Evolutionary conservation across 192 early-diverging fungal species (phyloP).

Genomic region (Rhizophagus sp.): DNA sequence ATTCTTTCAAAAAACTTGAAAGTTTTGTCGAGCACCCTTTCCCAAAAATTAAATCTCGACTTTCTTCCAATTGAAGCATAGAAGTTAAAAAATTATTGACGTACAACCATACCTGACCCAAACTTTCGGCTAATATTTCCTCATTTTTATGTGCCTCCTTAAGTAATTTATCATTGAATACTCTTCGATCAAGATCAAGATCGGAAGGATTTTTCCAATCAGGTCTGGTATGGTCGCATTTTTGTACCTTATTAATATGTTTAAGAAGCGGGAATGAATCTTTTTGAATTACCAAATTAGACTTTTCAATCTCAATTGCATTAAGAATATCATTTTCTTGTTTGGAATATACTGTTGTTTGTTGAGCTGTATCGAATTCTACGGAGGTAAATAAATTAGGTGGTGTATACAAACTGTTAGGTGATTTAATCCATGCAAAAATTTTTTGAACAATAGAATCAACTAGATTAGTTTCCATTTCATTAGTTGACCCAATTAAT

Average conservation of each 20-base stretch:
- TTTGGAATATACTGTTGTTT: constrained; percentile 43
- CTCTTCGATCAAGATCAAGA: constrained; percentile 66
- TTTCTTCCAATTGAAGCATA: constrained; percentile 26
- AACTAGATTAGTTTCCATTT: constrained; percentile 33
- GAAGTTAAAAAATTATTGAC: constrained; percentile 39
- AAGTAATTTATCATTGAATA: constrained; percentile 66
- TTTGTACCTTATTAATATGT: constrained; percentile 61
- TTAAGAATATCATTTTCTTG: constrained; percentile 68
- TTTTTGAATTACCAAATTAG: constrained; percentile 61
- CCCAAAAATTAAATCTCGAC: constrained; percentile 32
- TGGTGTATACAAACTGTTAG: constrained; percentile 44
- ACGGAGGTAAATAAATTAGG: constrained; percentile 53
- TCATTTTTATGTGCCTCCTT: constrained; percentile 55
- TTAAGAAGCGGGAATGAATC: constrained; percentile 66
- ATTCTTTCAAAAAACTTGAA: constrained; percentile 32
- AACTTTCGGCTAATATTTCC: constrained; percentile 57
- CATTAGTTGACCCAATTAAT: constrained; percentile 36
- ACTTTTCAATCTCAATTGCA: constrained; percentile 65
- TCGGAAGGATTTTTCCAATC: constrained; percentile 67
- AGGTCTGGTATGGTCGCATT: constrained; percentile 69
- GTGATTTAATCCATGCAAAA: constrained; percentile 47
- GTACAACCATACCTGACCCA: constrained; percentile 67
- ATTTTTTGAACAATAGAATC: constrained; percentile 39
- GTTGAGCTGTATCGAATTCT: constrained; percentile 50
- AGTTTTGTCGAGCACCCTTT: constrained; percentile 26